Evolutionary conservation across 345 rosid genomes (phyloP), one percentile per base, ranked within the genome.

Genomic region (Gossypium stocksii): DNA sequence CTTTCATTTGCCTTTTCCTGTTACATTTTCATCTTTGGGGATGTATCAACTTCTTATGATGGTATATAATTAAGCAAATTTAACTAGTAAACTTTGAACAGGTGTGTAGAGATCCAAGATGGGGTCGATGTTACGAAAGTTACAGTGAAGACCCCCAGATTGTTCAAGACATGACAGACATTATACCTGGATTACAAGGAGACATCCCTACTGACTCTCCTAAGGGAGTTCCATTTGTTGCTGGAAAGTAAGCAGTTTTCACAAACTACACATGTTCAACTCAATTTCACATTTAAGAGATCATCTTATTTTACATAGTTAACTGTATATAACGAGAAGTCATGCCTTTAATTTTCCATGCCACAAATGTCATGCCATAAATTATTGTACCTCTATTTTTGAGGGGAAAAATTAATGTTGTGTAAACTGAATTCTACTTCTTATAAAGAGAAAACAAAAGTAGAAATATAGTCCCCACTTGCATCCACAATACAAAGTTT

Each of bases 91-190:
- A 9, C 11, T 46, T 2, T 51, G 7, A 22, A 71, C 82, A 91
- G 98, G 99, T 95, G 29, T 95, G 97, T 69, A 86, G 98, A 83
- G 98, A 95, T 83, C 98, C 98, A 11, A 87, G 98, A 79, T 95
- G 98, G 99, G 96, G 99, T 60, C 80, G 98, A 49, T 95, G 99
- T 82, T 95, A 89, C 3, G 98, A 95, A 81, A 95, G 99, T 82
- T 95, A 87, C 76, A 91, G 97, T 53, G 97, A 93, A 84, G 94
- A 95, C 76, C 90, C 85, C 9, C 74, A 68, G 7, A 46, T 95
- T 70, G 98, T 90, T 79, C 83, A 83, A 80, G 83, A 77, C 68
- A 89, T 95, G 98, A 89, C 98, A 9, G 83, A 84, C 66, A 80
- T 95, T 76, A 7, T 95, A 29, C 82, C 89, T 1, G 98, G 98